Evolutionary conservation across 2,329 filamentous ascomycete genomes (phyloP), one percentile per base, ranked within the genome.

Genomic region (Diaporthe aspalathi): DNA sequence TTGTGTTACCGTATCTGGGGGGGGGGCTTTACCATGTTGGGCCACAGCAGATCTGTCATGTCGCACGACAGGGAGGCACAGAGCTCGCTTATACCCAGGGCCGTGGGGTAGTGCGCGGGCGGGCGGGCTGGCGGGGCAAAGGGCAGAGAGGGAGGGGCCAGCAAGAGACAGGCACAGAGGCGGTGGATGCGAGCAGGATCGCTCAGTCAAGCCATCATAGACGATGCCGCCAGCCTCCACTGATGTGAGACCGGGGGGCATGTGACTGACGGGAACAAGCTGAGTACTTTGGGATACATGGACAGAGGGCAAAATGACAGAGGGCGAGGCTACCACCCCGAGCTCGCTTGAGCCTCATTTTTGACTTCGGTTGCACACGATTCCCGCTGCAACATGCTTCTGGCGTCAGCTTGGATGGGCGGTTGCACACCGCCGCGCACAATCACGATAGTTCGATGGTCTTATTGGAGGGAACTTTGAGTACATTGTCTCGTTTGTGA

Each of bases 311-410:
- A 60, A 27, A 27, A 40, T 20, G 17, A 27, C 14, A 20, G 20
- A 24, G 12, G 56, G 27, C 47, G 43, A 53, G 32, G 50, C 50
- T 22, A 29, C 62, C 62, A 38, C 53, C 35, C 49, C 40, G 52
- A 57, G 45, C 24, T 50, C 49, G 54, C 47, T 72, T 66, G 67
- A 72, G 67, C 60, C 70, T 70, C 70, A 70, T 62, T 45, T 53
- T 63, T 70, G 60, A 70, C 62, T 47, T 72, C 60, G 60, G 67
- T 70, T 66, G 54, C 70, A 72, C 67, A 47, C 24, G 24, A 40
- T 70, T 14, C 24, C 20, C 20, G 20, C 52, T 32, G 45, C 52
- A 49, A 62, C 69, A 56, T 71, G 45, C 52, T 52, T 71, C 32
- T 27, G 52, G 45, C 52, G 24, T 29, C 52, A 47, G 29, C 22